These are phyloP conservation scores for Acacia crassicarpa DNA, from an alignment of 306 rosid species.

Conservation along the genomic window DNA sequence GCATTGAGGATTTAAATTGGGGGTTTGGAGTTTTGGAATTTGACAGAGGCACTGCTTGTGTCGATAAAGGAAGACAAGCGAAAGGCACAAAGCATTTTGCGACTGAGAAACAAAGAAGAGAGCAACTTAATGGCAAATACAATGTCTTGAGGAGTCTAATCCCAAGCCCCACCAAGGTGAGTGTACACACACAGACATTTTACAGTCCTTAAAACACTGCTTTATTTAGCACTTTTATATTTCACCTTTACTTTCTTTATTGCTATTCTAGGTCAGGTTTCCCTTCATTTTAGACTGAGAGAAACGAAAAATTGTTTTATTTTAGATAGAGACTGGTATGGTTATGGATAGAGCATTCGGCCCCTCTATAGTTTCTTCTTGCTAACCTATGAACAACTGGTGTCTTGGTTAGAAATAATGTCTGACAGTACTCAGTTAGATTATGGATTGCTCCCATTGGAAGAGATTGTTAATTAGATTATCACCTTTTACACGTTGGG, in stretches of 20 bases:
- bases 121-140: conserved; percentile 64
- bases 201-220: not conserved
- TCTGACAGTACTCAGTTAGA: not conserved
- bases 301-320: not conserved
- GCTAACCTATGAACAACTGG: not conserved
- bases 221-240: not conserved
- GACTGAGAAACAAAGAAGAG: conserved; percentile 79
- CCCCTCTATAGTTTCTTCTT: not conserved
- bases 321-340: not conserved
- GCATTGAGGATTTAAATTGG: too few relatives aligned
- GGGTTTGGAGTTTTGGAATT: conserved; percentile 85
- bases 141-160: conserved; percentile 52
- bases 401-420: conserved; percentile 7
- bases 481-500: not conserved
- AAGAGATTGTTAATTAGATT: conserved; percentile 19
- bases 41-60: conserved; percentile 50
- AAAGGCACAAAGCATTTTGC: conserved; percentile 61
- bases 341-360: not conserved
- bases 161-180: conserved; percentile 80
- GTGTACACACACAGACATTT: not conserved
- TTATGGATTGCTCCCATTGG: not conserved
- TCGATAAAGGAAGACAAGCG: conserved; percentile 56
- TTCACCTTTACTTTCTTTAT: not conserved
- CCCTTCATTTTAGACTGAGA: not conserved
- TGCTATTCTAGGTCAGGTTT: not conserved